Percentiles rank a stretch among this genome's conserved stretches.
Conservation (phyloP, 495 filamentous ascomycete species). For the Talaromyces wortmannii region DNA sequence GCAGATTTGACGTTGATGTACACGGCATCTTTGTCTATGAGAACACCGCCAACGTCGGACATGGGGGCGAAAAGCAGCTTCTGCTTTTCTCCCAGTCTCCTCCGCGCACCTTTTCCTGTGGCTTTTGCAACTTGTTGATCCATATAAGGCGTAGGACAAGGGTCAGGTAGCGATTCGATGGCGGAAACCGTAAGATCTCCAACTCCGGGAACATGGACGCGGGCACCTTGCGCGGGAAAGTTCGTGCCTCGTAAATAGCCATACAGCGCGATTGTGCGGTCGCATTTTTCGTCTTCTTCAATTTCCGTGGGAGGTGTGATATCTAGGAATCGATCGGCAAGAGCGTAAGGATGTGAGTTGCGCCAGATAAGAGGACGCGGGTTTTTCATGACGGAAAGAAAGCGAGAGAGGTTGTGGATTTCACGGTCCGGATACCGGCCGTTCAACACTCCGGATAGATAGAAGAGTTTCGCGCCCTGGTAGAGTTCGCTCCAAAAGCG, state of each 20-base stretch:
- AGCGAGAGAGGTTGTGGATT: constrained; percentile 89
- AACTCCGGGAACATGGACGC: constrained; percentile 88
- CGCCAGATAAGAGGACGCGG: constrained; percentile 94
- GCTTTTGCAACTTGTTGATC: constrained; percentile 76
- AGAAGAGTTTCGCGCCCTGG: constrained; percentile 93
- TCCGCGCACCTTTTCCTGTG: constrained; percentile 68
- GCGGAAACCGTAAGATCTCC: constrained; percentile 83
- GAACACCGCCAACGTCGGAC: constrained; percentile 90
- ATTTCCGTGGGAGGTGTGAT: constrained; percentile 86
- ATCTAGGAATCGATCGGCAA: constrained; percentile 91
- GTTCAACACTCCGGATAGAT: constrained; percentile 90
- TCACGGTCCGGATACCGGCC: constrained; percentile 95
- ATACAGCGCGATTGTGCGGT: constrained; percentile 84
- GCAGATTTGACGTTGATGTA: constrained; percentile 70
- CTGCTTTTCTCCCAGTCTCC: constrained; percentile 86
- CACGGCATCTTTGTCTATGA: constrained; percentile 75
- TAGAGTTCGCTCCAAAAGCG: constrained; percentile 95
- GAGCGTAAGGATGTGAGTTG: constrained; percentile 87
- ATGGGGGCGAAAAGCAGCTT: constrained; percentile 94
- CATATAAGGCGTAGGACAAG: constrained; percentile 89
- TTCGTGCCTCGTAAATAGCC: constrained; percentile 96
- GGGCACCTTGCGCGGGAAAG: constrained; percentile 77
- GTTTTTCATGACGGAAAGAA: constrained; percentile 98
- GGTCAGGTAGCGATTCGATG: constrained; percentile 85
- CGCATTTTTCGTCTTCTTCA: constrained; percentile 80